A percentile compares a stretch with the other conserved stretches of the same genome.
These are phyloP conservation scores for Colletotrichum lindemuthianum DNA, from an alignment of 2,329 filamentous ascomycete genomes.

Conservation along the genomic window DNA sequence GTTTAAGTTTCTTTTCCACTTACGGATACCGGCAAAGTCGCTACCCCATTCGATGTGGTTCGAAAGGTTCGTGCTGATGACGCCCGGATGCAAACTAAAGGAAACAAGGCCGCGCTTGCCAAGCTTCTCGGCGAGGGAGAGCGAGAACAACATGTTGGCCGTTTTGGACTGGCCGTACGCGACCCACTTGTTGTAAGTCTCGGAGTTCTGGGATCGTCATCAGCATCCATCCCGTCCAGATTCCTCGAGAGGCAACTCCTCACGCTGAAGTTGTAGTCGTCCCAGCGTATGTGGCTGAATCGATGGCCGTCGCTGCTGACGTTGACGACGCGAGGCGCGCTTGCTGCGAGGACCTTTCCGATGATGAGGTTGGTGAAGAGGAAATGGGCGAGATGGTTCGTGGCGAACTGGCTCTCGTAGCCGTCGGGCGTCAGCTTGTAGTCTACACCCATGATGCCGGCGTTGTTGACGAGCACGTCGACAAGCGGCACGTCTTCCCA, in stretches of 20 bases:
- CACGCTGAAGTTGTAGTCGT: conserved; percentile 46
- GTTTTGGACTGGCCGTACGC: conserved; percentile 53
- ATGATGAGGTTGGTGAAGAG: conserved; percentile 57
- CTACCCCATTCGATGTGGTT: conserved; percentile 11
- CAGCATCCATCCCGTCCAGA: conserved; percentile 38
- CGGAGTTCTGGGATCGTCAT: conserved; percentile 22
- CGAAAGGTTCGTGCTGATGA: conserved; percentile 23
- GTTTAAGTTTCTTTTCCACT: not conserved
- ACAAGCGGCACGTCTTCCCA: conserved; percentile 46
- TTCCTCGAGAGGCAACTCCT: conserved; percentile 18
- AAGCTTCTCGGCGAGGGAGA: conserved; percentile 29
- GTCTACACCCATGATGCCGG: conserved; percentile 52
- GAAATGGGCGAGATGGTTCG: conserved; percentile 58
- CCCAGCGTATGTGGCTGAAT: conserved; percentile 44
- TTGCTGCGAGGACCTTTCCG: conserved; percentile 50
- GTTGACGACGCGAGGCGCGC: conserved; percentile 51
- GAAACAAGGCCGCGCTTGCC: conserved; percentile 9
- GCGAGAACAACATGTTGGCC: conserved; percentile 42
- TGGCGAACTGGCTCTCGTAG: conserved; percentile 55
- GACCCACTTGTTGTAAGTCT: conserved; percentile 42
- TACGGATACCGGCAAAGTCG: conserved; percentile 9
- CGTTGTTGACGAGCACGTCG: conserved; percentile 57
- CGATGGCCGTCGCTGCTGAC: conserved; percentile 48
- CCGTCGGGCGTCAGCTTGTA: conserved; percentile 51
- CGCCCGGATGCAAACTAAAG: conserved; percentile 20